Base-by-base conservation (phyloP, 768 basidiomycete genomes). In the Omphalotus guepiniiformis region DNA sequence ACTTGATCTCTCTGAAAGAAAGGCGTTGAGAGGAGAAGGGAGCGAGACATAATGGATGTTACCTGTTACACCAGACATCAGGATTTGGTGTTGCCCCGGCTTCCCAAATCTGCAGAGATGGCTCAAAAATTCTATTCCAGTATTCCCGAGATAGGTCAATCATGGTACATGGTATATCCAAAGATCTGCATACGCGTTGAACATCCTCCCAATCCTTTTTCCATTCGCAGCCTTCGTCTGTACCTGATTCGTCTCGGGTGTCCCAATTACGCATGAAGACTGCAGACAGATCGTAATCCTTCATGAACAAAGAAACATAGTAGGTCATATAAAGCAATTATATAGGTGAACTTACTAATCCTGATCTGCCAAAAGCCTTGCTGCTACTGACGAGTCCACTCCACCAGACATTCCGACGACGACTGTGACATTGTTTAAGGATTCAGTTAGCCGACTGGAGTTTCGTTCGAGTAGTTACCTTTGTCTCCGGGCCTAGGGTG, bases 231-330 rank as follows among this genome's bases (percentile, higher is more conserved):
- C 88, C 87, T n/a, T 71, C 73, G 58, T 88, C 88, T 0, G 82
- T 76, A 15, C 79, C 85, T 21, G 74, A 80, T 65, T 93, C 91
- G 58, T 93, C 88, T 32, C 84, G 74, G 2, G 85, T 86, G 56
- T 92, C 88, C 94, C 94, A 98, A 50, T 98, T 97, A 18, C 91
- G 79, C 94, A 98, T 98, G 64, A 85, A 97, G 1, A 96, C 77
- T 9, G 91, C 91, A 32, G 87, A 86, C 2, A 95, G 72, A 58
- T 93, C 82, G 53, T 82, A 87, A 51, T 87, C 84, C 86, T 92
- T 51, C 7, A 2, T 43, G 30, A 35, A 28, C 34, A 12, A 16
- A n/a, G n/a, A n/a, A n/a, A n/a, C n/a, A n/a, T n/a, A n/a, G n/a
- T n/a, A n/a, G n/a, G n/a, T 35, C 22, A 21, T 30, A 27, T 12